Evolutionary conservation across 2,329 filamentous ascomycete genomes (phyloP), one percentile per base, ranked within the genome.

Genomic region (Penicillium brasilianum): DNA sequence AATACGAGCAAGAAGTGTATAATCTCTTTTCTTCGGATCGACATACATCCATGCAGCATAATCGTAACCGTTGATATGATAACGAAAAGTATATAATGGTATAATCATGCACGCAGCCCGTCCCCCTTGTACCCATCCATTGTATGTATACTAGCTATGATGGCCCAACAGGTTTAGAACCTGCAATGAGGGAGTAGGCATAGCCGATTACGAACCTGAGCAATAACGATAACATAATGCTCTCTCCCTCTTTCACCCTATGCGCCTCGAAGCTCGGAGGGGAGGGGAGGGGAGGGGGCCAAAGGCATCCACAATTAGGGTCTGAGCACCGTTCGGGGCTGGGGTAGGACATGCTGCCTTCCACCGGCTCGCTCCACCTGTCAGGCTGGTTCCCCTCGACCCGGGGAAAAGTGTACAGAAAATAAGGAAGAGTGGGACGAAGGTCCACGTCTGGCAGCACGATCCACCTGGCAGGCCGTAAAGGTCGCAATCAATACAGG

Each of bases 301-400:
- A 25, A 28, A 28, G 16, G 49, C 49, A 51, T 11, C 44, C 44
- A 30, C 50, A 39, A 7, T 20, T 22, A 36, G 50, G 50, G 50
- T 53, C 50, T 39, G 50, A 53, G 50, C 50, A 22, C 50, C 48
- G 48, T 34, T 48, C 16, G 44, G 50, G 32, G 22, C 50, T 53
- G 50, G 50, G 50, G 50, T 53, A 37, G 50, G 32, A 53, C 50
- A 52, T 37, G 46, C 28, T 49, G 46, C 46, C 46, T 25, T n/a
- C 25, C 46, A 48, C 44, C 22, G 18, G 43, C 46, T 32, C 46
- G n/a, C n/a, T 49, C 46, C 28, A 49, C 48, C 48, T 32, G 48
- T 34, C 48, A 50, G 48, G 48, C 30, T 32, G 25, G 48, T 34
- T 28, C n/a, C 30, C 28, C n/a, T 22, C 48, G 48, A 50, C 48